Percentiles rank a stretch among this genome's conserved stretches.
These are phyloP conservation scores for Talaromyces liani DNA, from an alignment of 495 filamentous ascomycete genomes.

Conservation along the genomic window DNA sequence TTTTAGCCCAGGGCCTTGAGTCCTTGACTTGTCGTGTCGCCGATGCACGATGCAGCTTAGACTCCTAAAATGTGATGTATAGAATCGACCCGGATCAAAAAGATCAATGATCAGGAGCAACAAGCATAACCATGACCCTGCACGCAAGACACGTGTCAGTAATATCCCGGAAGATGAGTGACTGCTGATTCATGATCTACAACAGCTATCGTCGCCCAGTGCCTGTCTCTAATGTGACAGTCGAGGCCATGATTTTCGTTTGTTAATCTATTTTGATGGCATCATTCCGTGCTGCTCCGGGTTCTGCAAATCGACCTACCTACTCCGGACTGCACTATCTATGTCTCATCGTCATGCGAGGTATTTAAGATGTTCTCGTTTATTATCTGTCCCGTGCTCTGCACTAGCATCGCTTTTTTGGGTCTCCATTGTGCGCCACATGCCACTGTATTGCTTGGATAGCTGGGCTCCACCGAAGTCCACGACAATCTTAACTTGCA, in stretches of 20 bases:
- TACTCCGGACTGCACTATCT: too few relatives aligned
- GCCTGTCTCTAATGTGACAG: not conserved
- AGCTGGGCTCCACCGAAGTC: not conserved
- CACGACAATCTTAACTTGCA: not conserved
- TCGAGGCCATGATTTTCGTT: not conserved
- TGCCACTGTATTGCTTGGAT: not conserved
- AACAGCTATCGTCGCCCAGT: not conserved
- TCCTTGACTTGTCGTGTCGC: not conserved
- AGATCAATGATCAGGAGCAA: not conserved
- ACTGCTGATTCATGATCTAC: not conserved
- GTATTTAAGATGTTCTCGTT: not conserved
- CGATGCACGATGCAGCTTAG: not conserved
- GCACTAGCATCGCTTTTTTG: not conserved
- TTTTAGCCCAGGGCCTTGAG: not conserved
- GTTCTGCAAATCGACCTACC: not conserved
- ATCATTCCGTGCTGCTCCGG: not conserved
- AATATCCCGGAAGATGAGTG: not conserved
- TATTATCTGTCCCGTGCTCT: not conserved
- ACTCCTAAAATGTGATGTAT: not conserved
- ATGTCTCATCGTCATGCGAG: not conserved
- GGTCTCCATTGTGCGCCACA: not conserved
- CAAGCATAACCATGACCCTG: not conserved
- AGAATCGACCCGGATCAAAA: not conserved
- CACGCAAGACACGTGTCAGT: not conserved
- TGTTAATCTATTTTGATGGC: not conserved